A percentile compares a stretch with the other conserved stretches of the same genome.
Conservation (phyloP, 441 rosid genomes). For the Brassica hybrid region DNA sequence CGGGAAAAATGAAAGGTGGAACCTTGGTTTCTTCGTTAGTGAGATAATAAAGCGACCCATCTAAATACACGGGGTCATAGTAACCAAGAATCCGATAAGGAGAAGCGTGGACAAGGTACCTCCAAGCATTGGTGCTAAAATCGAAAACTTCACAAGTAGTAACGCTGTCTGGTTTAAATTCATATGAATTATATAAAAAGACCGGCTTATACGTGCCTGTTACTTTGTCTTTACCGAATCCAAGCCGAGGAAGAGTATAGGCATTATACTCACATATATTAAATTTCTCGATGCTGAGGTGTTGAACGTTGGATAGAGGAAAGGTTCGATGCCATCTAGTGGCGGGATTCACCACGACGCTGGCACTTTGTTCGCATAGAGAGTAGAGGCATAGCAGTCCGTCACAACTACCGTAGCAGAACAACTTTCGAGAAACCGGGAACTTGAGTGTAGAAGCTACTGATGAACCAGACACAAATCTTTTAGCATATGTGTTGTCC, state of each 20-base stretch:
- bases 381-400: background rate
- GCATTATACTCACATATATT: too few species aligned
- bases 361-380: background rate
- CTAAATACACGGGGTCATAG: background rate
- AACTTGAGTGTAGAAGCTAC: background rate
- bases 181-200: background rate
- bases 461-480: background rate
- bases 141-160: background rate
- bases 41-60: background rate
- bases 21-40: background rate
- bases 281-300: background rate
- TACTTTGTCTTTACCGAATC: background rate
- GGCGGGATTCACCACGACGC: constrained; percentile 1
- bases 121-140: background rate
- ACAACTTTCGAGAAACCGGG: background rate
- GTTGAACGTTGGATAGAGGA: background rate
- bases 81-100: background rate
- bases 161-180: background rate
- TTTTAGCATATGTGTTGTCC: background rate
- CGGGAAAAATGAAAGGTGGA: background rate
- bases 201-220: background rate
- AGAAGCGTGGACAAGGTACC: background rate
- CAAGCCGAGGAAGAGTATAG: background rate
- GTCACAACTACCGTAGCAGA: background rate
- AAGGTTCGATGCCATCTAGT: background rate